A percentile compares a stretch with the other conserved stretches of the same genome.
These are phyloP conservation scores for Ulota crispa DNA, from an alignment of 225 moss, liverwort and hornwort species.

Conservation along the genomic window DNA sequence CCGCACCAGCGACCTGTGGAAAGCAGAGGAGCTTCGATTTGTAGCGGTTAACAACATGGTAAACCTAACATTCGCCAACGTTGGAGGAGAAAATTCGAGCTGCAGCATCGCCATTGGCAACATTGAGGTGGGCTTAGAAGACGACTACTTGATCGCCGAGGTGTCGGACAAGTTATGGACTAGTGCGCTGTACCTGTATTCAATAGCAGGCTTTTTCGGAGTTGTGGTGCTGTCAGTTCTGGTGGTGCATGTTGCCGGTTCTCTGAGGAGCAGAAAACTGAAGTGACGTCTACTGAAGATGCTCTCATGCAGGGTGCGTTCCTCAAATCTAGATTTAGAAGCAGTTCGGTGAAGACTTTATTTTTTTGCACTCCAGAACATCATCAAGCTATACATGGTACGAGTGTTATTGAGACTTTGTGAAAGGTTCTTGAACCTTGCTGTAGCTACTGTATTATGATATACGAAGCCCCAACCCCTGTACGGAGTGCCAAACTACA, in stretches of 20 bases:
- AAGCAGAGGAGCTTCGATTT: constrained; percentile 26
- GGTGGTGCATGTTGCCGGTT: not conserved
- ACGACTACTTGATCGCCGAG: constrained; percentile 20
- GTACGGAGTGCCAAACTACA: not conserved
- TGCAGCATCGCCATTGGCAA: constrained; percentile 28
- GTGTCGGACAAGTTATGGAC: constrained; percentile 1
- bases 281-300: not conserved
- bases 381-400: not conserved
- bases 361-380: not conserved
- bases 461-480: not conserved
- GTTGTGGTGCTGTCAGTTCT: constrained; percentile 7
- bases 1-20: constrained; percentile 19
- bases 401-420: not conserved
- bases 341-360: not conserved
- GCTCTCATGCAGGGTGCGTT: not conserved
- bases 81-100: not conserved
- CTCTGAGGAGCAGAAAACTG: not conserved
- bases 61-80: constrained; percentile 23
- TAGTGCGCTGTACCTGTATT: constrained; percentile 9
- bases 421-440: not conserved
- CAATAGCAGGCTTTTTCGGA: constrained; percentile 13
- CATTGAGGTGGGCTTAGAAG: constrained; percentile 27
- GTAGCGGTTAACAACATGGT: not conserved
- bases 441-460: not conserved
- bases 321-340: not conserved